Evolutionary conservation across 192 early-diverging fungal species (phyloP), one percentile per base, ranked within the genome.

Genomic region (Cladochytrium replicatum): DNA sequence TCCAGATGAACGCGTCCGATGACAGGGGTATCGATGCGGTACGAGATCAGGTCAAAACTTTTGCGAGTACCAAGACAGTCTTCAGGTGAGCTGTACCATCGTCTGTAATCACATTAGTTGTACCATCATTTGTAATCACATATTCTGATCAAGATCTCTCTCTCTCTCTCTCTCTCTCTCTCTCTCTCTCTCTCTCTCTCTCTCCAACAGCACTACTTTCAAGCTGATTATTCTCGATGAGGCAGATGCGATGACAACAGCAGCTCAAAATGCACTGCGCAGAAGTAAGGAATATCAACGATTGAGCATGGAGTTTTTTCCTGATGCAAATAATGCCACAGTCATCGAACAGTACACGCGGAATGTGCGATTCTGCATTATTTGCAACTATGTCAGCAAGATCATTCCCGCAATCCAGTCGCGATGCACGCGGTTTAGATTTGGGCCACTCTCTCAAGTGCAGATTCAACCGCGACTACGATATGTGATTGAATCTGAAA

Each of bases 21-120:
- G 92, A 97, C 48, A 85, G 96, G 45, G 96, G 96, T 45, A 97
- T 99, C 54, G 92, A 92, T 49, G 92, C 93, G 27, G 94, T 99
- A 19, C 77, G 96, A 9, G 91, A 99, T 37, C 90, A 97, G 64
- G 96, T 99, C 67, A 95, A 96, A 63, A 94, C 76, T 42, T 99
- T 97, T 86, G 91, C 96, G 3, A 90, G 87, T 48, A 97, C 92
- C 2, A 83, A 87, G 41, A 95, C 81, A 48, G 87, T 99, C 30
- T 94, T 93, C 54, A 83, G 64, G 78, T 72, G 37, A 29, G 63
- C 15, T 29, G 23, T n/a, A n/a, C n/a, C n/a, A n/a, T n/a, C n/a
- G n/a, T n/a, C n/a, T n/a, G n/a, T n/a, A n/a, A n/a, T n/a, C n/a
- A n/a, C n/a, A n/a, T n/a, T n/a, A n/a, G n/a, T n/a, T n/a, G n/a